These are phyloP conservation scores for Rhodotorula babjevae DNA, from an alignment of 768 basidiomycete genomes.

Conservation along the genomic window DNA sequence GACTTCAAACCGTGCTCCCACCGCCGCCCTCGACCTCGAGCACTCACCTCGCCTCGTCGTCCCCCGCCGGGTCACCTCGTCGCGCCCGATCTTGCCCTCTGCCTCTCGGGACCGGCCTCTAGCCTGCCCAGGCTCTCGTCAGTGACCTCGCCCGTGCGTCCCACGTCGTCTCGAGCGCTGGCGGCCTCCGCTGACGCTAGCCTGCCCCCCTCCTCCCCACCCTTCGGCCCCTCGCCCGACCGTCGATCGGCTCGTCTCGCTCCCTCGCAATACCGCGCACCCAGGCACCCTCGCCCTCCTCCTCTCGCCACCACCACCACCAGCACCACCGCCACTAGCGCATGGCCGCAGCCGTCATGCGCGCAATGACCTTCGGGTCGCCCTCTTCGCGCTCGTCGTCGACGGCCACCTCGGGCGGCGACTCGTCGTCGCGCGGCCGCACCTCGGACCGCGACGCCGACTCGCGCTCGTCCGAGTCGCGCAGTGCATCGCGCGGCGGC, in stretches of 20 bases:
- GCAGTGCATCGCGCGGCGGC: not conserved
- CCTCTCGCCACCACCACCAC: not conserved
- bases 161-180: too few species aligned
- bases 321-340: not conserved
- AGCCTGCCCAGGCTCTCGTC: too few species aligned
- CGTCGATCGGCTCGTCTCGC: not conserved
- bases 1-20: too few species aligned
- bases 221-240: not conserved
- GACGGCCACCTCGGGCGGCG: not conserved
- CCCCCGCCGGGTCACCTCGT: too few species aligned
- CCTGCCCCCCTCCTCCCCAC: not conserved
- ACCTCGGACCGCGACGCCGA: not conserved
- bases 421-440: not conserved
- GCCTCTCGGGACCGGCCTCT: too few species aligned
- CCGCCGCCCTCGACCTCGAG: not conserved
- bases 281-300: too few species aligned
- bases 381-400: not conserved
- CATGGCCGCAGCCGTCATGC: slow-evolving; percentile 30
- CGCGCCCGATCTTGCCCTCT: too few species aligned
- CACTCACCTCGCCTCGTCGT: too few species aligned
- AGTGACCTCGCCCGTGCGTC: too few species aligned
- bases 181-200: too few species aligned
- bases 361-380: slow-evolving; percentile 31
- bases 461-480: not conserved
- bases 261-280: too few species aligned